A percentile compares a stretch with the other conserved stretches of the same genome.
Evolutionary conservation across 2,329 filamentous ascomycete species (phyloP).

Genomic region (Fulvia fulva): DNA sequence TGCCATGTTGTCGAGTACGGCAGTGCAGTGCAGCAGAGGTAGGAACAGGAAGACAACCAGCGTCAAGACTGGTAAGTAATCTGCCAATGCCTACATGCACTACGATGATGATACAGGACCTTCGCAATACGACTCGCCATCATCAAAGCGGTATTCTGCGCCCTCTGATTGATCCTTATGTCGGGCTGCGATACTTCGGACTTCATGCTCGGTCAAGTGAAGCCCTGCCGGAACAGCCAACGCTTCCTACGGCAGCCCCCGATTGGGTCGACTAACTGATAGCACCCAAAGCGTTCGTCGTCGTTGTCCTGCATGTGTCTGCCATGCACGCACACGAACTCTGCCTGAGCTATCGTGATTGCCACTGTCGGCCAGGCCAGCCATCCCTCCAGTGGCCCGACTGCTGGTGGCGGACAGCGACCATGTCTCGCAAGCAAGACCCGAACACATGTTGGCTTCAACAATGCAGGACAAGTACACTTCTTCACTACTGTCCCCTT

Average conservation of each 20-base stretch:
- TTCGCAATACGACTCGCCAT: background rate
- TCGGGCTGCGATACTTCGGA: background rate
- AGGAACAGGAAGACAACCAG: background rate
- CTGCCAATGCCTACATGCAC: background rate
- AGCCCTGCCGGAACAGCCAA: background rate
- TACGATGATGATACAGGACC: background rate
- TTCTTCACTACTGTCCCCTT: background rate
- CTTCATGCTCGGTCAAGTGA: background rate
- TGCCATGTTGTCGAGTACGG: background rate
- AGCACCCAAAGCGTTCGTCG: background rate
- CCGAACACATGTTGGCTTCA: background rate
- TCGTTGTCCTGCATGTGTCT: background rate
- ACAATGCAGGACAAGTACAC: background rate
- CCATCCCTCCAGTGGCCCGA: background rate
- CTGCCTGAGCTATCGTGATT: background rate
- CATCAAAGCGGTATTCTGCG: background rate
- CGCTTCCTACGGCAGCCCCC: background rate
- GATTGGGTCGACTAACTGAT: background rate
- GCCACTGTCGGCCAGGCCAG: background rate
- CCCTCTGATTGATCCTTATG: background rate
- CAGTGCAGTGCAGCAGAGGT: background rate
- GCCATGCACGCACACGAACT: background rate
- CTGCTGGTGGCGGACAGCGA: background rate
- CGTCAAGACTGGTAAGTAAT: background rate
- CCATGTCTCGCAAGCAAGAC: background rate